Evolutionary conservation across 2,329 filamentous ascomycete genomes (phyloP).

Genomic region (Colletotrichum filicis): DNA sequence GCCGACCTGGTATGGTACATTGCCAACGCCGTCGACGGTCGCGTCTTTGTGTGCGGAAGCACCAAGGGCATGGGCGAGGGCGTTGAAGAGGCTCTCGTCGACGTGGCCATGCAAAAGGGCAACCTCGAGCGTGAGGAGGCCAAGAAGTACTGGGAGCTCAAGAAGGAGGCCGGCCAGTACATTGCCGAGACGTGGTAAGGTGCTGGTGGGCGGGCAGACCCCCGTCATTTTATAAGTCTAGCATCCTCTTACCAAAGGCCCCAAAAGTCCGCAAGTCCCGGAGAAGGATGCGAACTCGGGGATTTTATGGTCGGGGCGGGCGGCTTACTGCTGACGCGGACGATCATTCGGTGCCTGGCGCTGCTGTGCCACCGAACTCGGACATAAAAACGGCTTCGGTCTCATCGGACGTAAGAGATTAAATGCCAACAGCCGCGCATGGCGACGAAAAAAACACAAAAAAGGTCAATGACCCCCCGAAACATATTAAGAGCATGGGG

Average conservation of each 20-base stretch:
- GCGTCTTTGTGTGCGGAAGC: slow-evolving; percentile 96
- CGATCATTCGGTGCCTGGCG: slow-evolving; percentile 5
- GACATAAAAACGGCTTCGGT: slow-evolving; percentile 12
- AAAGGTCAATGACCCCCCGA: neutral
- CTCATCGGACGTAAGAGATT: slow-evolving; percentile 25
- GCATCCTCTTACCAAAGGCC: no score
- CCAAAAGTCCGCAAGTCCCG: neutral
- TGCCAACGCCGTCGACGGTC: slow-evolving; percentile 93
- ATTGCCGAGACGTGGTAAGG: slow-evolving; percentile 82
- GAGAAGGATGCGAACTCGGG: slow-evolving; percentile 10
- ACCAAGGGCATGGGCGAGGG: slow-evolving; percentile 98
- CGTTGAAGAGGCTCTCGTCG: slow-evolving; percentile 86
- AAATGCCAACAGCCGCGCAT: neutral
- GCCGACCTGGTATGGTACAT: slow-evolving; percentile 99
- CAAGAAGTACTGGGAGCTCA: slow-evolving; percentile 87
- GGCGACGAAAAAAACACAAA: slow-evolving; percentile 3
- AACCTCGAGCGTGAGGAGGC: slow-evolving; percentile 86
- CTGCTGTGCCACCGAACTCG: slow-evolving; percentile 12
- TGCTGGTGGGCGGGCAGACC: slow-evolving; percentile 7
- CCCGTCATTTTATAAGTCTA: neutral
- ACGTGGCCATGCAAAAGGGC: slow-evolving; percentile 93
- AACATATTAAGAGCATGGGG: neutral
- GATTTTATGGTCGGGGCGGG: neutral
- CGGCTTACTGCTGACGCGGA: slow-evolving; percentile 20
- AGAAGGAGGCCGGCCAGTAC: slow-evolving; percentile 94